Conservation (phyloP, 768 basidiomycete species). For the Clitopilus passeckerianus region DNA sequence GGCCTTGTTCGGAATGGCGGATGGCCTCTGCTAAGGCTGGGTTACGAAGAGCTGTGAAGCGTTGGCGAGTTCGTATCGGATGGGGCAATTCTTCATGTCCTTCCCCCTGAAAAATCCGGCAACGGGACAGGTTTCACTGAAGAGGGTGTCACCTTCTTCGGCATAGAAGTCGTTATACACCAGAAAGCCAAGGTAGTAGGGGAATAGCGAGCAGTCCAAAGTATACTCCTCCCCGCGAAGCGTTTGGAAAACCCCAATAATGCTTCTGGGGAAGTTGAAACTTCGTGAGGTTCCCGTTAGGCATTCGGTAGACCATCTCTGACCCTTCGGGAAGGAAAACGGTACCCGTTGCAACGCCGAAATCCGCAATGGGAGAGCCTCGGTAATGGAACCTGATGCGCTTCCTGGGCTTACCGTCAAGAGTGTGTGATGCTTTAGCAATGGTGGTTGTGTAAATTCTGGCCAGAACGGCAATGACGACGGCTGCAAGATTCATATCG, state of each 20-base stretch:
- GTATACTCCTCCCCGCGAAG: background rate
- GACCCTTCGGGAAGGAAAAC: background rate
- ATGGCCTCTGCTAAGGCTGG: background rate
- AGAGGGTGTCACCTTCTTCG: background rate
- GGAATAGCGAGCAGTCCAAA: background rate
- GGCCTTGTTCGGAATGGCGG: background rate
- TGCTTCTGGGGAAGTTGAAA: background rate
- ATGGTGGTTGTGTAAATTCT: background rate
- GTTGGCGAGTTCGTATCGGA: background rate
- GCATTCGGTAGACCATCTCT: background rate
- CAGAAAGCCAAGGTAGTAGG: background rate
- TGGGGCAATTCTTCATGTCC: background rate
- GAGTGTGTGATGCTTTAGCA: background rate
- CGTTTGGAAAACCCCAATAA: background rate
- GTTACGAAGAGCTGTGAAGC: background rate
- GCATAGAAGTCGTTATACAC: background rate
- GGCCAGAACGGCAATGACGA: background rate
- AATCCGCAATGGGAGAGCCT: background rate
- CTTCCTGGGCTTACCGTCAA: background rate
- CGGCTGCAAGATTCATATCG: background rate
- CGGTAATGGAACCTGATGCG: background rate
- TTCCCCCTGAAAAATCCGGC: background rate
- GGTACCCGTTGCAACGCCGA: background rate
- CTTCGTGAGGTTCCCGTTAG: background rate
- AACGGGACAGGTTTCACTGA: background rate